Percentiles rank a stretch among this genome's conserved stretches.
phyloP scores from a whole-genome alignment of 257 asterid genomes.

The Nicotiana attenuata region DNA sequence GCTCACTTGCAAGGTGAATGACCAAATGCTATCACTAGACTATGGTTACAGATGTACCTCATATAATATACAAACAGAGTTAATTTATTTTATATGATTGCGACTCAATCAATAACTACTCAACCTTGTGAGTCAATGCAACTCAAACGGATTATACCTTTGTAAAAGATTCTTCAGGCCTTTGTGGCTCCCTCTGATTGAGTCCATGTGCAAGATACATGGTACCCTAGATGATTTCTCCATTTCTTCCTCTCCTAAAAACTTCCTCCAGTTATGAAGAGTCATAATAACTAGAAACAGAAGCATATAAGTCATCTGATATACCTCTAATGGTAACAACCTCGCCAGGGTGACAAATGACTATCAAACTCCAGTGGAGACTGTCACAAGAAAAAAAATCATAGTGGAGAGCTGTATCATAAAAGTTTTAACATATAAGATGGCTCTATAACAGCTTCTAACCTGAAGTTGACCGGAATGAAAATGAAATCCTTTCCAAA shows the following conservation, averaged over 20 bases:
- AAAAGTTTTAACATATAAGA: conserved; percentile 5
- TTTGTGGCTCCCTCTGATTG: conserved; percentile 69
- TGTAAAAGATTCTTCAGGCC: conserved; percentile 58
- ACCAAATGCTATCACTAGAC: neutral
- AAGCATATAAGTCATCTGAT: conserved; percentile 12
- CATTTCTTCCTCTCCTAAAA: conserved; percentile 45
- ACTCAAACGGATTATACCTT: conserved; percentile 38
- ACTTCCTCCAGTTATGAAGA: conserved; percentile 20
- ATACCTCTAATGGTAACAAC: conserved; percentile 49
- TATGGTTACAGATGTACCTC: neutral
- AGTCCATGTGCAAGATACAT: conserved; percentile 90
- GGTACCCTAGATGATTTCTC: conserved; percentile 38
- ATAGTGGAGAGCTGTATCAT: conserved; percentile 22
- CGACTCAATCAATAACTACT: conserved; percentile 4
- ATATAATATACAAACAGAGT: neutral
- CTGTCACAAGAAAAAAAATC: conserved; percentile 33
- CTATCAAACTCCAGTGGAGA: conserved; percentile 94
- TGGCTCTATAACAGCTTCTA: conserved; percentile 20
- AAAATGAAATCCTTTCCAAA: conserved; percentile 76
- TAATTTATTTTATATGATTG: neutral
- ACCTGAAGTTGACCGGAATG: conserved; percentile 92
- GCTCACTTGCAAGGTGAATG: neutral
- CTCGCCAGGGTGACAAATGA: conserved; percentile 87
- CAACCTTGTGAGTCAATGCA: neutral
- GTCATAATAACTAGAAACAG: conserved; percentile 12